Base-by-base conservation (phyloP, 139 green algal species). In the Diplosphaera chodatii region DNA sequence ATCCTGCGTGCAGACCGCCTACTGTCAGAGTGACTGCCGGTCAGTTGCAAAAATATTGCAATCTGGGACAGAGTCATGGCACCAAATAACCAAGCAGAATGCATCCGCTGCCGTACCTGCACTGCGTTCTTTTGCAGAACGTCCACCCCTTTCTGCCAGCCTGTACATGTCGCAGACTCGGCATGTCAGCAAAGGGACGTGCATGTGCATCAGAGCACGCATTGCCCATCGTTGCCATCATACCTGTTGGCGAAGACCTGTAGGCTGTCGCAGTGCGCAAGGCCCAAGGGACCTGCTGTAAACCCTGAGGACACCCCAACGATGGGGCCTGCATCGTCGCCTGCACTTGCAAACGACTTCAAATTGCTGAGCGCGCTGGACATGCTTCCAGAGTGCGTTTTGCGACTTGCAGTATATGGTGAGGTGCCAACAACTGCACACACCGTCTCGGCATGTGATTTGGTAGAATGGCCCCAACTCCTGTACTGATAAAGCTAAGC, bases 231-330 rank as follows among this genome's bases (percentile, higher is more conserved):
- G 4, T 13, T 1, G 13, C 4, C 27, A 30, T 40, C 71, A 82
- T n/a, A n/a, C 77, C 76, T 79, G 4, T 63, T 64, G 1, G 80
- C 90, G 63, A 92, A 94, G 15, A 95, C 78, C 64, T 91, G 84
- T 40, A 95, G 77, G 1, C 74, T 91, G 72, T 95, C 90, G 59
- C 88, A 94, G 66, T 95, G 90, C 84, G 92, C 87, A 30, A 94
- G 73, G 0, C 80, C 64, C 30, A 91, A 70, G 20, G 48, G 73
- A 13, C 87, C 81, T 28, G 84, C 73, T 25, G 87, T 75, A 74
- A 94, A 93, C 30, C 90, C 90, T 16, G 30, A 81, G 18, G 85
- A 93, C 0, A 83, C 73, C 0, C 78, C 88, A 41, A 91, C 41
- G 0, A 91, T 63, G 1, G 5, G 40, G 0, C 82, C 82, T 18